Base-by-base conservation (phyloP, 2,329 filamentous ascomycete species). In the Paecilomyces sp. region DNA sequence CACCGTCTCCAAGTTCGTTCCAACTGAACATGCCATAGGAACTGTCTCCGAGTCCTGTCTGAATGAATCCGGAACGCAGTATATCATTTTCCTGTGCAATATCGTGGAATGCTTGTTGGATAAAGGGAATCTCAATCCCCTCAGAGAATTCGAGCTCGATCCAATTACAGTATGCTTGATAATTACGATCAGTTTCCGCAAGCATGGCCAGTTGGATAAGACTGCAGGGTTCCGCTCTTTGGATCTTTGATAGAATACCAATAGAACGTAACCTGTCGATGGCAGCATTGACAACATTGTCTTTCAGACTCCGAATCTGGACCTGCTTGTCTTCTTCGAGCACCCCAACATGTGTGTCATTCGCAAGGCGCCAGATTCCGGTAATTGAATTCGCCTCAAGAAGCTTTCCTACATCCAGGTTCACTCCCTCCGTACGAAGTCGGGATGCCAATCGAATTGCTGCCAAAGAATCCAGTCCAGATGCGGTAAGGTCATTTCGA, bases 181-280 rank as follows among this genome's bases (percentile, higher is more conserved):
- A 63, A 61, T 87, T 79, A 18, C 77, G 79, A 2, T 80, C 73
- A 0, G 90, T 92, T 74, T 96, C 91, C 0, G 84, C 80, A 15
- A 96, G 79, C 91, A 96, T 95, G 1, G 90, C 87, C 18, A 82
- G 77, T 67, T 97, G 92, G 9, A 94, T 79, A 13, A 86, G 82
- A 3, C 87, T 92, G 70, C 90, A 94, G 3, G 81, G 81, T 18
- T 83, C 67, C 3, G 85, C 71, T 28, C 76, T 74, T 18, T 77
- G 69, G 22, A 72, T 56, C 36, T 62, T 61, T 24, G 59, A 56
- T 11, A 34, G 57, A 34, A 69, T 55, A 1, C 65, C 68, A 5
- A 70, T 64, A 5, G 62, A 65, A 3, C 81, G 70, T n/a, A 87
- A 67, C 25, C 77, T 72, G 34, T 80, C 74, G 9, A 79, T 56